phyloP scores from a whole-genome alignment of 345 rosid genomes.

The Psidium friedrichsthalianum region DNA sequence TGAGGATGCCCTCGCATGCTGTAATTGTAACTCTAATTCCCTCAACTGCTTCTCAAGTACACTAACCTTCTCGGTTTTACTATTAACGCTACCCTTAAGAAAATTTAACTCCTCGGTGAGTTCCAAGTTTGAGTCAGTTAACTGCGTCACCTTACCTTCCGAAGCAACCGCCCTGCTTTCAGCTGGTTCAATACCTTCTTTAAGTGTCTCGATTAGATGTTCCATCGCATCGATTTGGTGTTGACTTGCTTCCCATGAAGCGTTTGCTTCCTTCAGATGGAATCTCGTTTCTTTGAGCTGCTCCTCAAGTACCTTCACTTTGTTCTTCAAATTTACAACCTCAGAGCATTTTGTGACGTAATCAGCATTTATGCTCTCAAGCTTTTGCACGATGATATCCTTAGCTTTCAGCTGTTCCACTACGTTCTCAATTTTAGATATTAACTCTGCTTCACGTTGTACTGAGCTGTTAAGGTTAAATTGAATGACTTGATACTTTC shows the following conservation, averaged over 20 bases:
- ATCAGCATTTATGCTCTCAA: constrained; percentile 31
- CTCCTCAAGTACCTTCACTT: constrained; percentile 46
- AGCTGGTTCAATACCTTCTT: constrained; percentile 54
- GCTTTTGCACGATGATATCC: constrained; percentile 36
- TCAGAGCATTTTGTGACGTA: constrained; percentile 30
- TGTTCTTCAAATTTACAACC: constrained; percentile 37
- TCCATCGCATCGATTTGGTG: constrained; percentile 74
- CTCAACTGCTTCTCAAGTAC: constrained; percentile 79
- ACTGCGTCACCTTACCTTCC: constrained; percentile 54
- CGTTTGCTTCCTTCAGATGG: constrained; percentile 32
- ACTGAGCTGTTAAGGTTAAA: constrained; percentile 47
- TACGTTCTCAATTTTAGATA: constrained; percentile 38
- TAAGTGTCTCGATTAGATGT: constrained; percentile 40
- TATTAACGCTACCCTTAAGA: constrained; percentile 52
- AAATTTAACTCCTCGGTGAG: constrained; percentile 72
- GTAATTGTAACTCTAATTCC: constrained; percentile 54
- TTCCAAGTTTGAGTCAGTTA: constrained; percentile 60
- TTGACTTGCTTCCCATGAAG: constrained; percentile 44
- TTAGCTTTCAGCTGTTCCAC: constrained; percentile 29
- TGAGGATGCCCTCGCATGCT: constrained; percentile 59
- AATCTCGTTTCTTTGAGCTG: constrained; percentile 36
- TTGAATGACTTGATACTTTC: constrained; percentile 54
- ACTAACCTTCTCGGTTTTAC: constrained; percentile 52
- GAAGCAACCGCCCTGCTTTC: constrained; percentile 65
- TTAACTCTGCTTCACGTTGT: constrained; percentile 54